Evolutionary conservation across 441 rosid genomes (phyloP).

Genomic region (Gossypium schwendimanii): DNA sequence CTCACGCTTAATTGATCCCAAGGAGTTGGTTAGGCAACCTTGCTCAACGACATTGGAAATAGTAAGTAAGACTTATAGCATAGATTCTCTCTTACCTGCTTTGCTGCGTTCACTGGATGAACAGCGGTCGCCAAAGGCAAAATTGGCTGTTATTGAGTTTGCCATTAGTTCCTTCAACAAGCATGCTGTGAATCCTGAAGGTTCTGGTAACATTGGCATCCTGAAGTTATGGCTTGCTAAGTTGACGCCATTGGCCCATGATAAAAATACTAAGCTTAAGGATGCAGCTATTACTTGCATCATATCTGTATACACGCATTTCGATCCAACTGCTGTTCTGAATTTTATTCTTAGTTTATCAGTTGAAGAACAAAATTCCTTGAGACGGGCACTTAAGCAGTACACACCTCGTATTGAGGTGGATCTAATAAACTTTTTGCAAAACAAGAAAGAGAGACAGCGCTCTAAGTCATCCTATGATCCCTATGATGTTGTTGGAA

Average conservation of each 20-base stretch:
- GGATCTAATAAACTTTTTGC: constrained; percentile 86
- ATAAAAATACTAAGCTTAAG: constrained; percentile 87
- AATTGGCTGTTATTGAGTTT: constrained; percentile 95
- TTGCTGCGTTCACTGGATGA: constrained; percentile 96
- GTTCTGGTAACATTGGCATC: constrained; percentile 76
- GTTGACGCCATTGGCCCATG: constrained; percentile 73
- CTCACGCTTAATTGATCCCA: constrained; percentile 90
- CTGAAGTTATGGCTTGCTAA: constrained; percentile 92
- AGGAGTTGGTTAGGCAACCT: constrained; percentile 89
- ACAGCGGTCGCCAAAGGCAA: constrained; percentile 98
- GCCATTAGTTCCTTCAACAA: constrained; percentile 82
- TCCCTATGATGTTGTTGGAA: constrained; percentile 79
- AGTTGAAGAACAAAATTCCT: constrained; percentile 91
- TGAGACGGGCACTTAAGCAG: constrained; percentile 90
- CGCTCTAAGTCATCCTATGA: constrained; percentile 76
- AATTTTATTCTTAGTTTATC: constrained; percentile 90
- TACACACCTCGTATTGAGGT: constrained; percentile 97
- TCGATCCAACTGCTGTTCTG: constrained; percentile 79
- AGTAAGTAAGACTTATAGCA: constrained; percentile 82
- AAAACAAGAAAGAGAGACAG: constrained; percentile 88
- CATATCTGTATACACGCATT: constrained; percentile 83
- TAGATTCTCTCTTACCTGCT: constrained; percentile 87
- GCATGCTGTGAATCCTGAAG: constrained; percentile 67
- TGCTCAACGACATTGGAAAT: constrained; percentile 80
- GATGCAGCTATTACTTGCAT: constrained; percentile 92